Evolutionary conservation across 169 alveolate species (phyloP).

Genomic region (Plasmodium falciparum): DNA sequence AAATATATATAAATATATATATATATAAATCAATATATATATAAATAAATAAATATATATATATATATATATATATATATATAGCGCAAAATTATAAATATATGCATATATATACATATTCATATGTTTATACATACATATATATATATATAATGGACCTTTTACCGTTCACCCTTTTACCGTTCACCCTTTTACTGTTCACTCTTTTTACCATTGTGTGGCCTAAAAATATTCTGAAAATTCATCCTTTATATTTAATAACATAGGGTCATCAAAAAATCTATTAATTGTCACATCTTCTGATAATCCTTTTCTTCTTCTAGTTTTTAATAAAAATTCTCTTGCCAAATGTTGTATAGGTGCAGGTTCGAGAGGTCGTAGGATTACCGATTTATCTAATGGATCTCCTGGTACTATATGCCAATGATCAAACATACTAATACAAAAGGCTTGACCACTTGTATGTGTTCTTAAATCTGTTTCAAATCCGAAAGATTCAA

Average conservation of each 20-base stretch:
- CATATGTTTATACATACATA: background rate
- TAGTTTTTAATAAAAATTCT: constrained; percentile 97
- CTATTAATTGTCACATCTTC: constrained; percentile 92
- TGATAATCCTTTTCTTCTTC: constrained; percentile 96
- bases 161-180: background rate
- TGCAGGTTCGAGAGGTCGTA: constrained; percentile 97
- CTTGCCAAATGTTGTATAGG: constrained; percentile 98
- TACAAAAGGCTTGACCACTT: constrained; percentile 97
- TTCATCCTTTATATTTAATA: constrained; percentile 79
- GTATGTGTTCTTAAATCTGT: constrained; percentile 98
- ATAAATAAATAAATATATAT: too few relatives aligned
- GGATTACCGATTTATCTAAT: constrained; percentile 95
- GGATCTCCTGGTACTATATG: constrained; percentile 99
- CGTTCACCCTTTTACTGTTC: background rate
- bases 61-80: too few relatives aligned
- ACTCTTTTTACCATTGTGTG: background rate
- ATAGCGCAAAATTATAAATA: background rate
- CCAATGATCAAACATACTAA: constrained; percentile 98
- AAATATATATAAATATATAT: too few relatives aligned
- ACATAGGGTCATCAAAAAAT: constrained; percentile 92
- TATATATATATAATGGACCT: background rate
- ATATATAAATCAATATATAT: too few relatives aligned
- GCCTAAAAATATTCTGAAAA: constrained; percentile 39
- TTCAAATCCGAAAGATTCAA: constrained; percentile 99
- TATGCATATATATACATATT: background rate